phyloP scores from a whole-genome alignment of 192 early-diverging fungal genomes.

The Fimicolochytrium jonesii region DNA sequence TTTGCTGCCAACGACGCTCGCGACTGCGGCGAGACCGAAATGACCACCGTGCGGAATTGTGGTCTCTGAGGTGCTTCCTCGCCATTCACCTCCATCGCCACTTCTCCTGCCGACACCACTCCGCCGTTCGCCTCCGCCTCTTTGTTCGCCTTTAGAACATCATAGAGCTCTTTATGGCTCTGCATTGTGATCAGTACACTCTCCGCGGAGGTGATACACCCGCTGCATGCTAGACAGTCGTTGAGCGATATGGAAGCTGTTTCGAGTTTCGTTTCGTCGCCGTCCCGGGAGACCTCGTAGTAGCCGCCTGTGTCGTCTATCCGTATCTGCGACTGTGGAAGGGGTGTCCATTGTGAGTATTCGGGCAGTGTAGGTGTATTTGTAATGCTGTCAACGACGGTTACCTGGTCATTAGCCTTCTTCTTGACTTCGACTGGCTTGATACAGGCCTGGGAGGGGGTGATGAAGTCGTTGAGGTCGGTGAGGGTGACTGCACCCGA shows the following conservation, averaged over 20 bases:
- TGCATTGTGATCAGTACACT: slow-evolving; percentile 90
- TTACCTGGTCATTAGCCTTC: neutral
- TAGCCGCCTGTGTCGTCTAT: slow-evolving; percentile 74
- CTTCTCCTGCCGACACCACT: neutral
- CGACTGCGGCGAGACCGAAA: slow-evolving; percentile 88
- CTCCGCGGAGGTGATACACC: slow-evolving; percentile 97
- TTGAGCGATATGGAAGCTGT: slow-evolving; percentile 84
- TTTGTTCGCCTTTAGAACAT: slow-evolving; percentile 59
- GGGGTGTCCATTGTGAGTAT: no score
- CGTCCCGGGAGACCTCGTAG: slow-evolving; percentile 88
- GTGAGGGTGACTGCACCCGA: slow-evolving; percentile 82
- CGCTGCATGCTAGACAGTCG: slow-evolving; percentile 98
- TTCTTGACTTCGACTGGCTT: slow-evolving; percentile 77
- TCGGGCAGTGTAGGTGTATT: no score
- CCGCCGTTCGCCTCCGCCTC: slow-evolving; percentile 26
- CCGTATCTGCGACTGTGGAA: slow-evolving; percentile 60
- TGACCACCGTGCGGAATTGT: slow-evolving; percentile 56
- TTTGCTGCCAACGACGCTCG: slow-evolving; percentile 87
- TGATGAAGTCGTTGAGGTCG: slow-evolving; percentile 96
- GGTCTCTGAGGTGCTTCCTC: no score
- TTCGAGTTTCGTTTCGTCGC: slow-evolving; percentile 77
- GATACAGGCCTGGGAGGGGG: slow-evolving; percentile 95
- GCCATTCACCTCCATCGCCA: neutral
- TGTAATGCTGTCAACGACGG: neutral
- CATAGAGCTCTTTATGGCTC: slow-evolving; percentile 82